These are phyloP conservation scores for Citropsis articulata DNA, from an alignment of 345 rosid genomes.

Conservation along the genomic window DNA sequence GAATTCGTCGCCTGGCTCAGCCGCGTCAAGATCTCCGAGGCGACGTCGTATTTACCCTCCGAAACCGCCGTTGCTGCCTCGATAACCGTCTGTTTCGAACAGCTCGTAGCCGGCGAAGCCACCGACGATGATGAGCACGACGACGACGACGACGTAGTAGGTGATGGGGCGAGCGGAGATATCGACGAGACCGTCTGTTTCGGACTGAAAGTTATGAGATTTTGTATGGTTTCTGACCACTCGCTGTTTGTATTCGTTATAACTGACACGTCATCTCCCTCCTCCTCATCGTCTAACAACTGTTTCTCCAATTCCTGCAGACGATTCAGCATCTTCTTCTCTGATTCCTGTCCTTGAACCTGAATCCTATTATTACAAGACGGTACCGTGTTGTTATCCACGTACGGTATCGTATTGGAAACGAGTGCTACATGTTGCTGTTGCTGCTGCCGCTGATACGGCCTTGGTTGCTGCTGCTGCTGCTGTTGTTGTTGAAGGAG, in stretches of 20 bases:
- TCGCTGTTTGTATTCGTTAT: conserved; percentile 71
- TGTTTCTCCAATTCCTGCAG: conserved; percentile 81
- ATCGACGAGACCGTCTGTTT: conserved; percentile 51
- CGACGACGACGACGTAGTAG: conserved; percentile 59
- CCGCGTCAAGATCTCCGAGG: conserved; percentile 62
- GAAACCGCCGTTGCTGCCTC: conserved; percentile 78
- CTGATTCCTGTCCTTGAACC: conserved; percentile 38
- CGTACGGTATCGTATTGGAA: conserved; percentile 23
- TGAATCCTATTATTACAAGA: conserved; percentile 12
- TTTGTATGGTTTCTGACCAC: conserved; percentile 75
- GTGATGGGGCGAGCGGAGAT: conserved; percentile 48
- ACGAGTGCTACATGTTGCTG: background rate
- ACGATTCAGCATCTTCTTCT: conserved; percentile 68
- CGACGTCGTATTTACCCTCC: conserved; percentile 62
- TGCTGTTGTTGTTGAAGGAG: conserved; percentile 45
- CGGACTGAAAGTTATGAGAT: conserved; percentile 38
- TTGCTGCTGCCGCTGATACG: background rate
- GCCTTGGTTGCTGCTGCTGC: conserved; percentile 22
- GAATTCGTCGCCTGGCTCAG: conserved; percentile 46
- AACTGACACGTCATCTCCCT: conserved; percentile 67
- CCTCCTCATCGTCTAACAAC: conserved; percentile 62
- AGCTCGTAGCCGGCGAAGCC: conserved; percentile 47
- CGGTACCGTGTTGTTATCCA: conserved; percentile 30
- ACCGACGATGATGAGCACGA: conserved; percentile 49
- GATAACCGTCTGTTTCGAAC: conserved; percentile 53